A percentile compares a stretch with the other conserved stretches of the same genome.
Conservation (phyloP, 345 rosid species). For the Eucalyptus polybractea region DNA sequence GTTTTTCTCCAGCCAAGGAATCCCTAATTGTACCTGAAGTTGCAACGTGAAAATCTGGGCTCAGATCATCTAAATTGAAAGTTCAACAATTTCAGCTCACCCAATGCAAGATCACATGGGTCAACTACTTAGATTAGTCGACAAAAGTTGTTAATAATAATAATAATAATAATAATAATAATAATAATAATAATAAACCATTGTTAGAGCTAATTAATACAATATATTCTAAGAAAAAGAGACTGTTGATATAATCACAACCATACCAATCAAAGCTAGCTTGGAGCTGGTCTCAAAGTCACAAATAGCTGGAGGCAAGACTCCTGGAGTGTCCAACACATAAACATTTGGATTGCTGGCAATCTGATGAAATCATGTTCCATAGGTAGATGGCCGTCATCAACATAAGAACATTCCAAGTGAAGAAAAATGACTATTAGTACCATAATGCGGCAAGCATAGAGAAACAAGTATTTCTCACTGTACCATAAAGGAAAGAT, state of each 20-base stretch:
- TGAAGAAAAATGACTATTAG: not conserved
- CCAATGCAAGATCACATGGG: not conserved
- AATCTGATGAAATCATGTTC: conserved; percentile 16
- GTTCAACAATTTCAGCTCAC: not conserved
- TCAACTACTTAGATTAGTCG: not conserved
- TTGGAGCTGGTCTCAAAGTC: conserved; percentile 55
- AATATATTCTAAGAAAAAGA: not conserved
- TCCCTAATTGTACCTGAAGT: conserved; percentile 55
- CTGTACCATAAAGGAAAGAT: not conserved
- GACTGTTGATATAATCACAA: not conserved
- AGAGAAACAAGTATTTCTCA: not conserved
- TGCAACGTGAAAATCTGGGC: not conserved
- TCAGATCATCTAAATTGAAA: not conserved
- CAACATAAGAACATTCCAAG: not conserved
- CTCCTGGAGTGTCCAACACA: conserved; percentile 76
- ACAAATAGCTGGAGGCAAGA: conserved; percentile 44
- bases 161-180: too few relatives aligned
- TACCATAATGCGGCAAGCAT: not conserved
- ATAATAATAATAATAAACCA: not conserved
- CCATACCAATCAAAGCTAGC: conserved; percentile 71
- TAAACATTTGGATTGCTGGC: conserved; percentile 78
- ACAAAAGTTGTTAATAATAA: not conserved
- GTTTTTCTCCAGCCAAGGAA: conserved; percentile 29
- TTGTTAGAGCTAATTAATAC: not conserved
- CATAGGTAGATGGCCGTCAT: not conserved